Conservation (phyloP, 2,329 filamentous ascomycete species). For the Nemania serpens region DNA sequence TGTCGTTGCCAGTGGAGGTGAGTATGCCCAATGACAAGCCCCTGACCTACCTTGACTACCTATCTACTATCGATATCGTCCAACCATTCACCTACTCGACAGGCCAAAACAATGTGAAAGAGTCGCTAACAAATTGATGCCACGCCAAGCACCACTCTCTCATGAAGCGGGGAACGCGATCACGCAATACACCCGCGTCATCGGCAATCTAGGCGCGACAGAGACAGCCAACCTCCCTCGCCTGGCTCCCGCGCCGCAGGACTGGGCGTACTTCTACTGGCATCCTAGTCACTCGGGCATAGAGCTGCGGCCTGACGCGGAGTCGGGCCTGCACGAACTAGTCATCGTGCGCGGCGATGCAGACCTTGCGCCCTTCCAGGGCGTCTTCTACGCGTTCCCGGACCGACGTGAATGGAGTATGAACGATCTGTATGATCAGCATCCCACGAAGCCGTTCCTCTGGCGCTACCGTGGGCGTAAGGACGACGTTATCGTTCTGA, state of each 20-base stretch:
- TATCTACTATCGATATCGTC: not conserved
- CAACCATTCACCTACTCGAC: not conserved
- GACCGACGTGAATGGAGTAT: conserved; percentile 1
- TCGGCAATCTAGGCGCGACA: conserved; percentile 10
- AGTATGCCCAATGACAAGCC: not conserved
- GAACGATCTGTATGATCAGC: conserved; percentile 13
- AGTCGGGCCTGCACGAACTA: conserved; percentile 1
- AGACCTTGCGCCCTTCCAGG: conserved; percentile 4
- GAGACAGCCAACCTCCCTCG: conserved; percentile 13
- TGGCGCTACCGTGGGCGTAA: conserved; percentile 8
- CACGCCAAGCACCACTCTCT: not conserved
- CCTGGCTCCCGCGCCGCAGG: conserved; percentile 1
- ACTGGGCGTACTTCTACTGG: conserved; percentile 17
- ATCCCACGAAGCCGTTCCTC: conserved; percentile 4
- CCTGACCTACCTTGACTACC: not conserved
- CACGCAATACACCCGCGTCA: conserved; percentile 5
- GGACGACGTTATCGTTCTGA: conserved; percentile 7
- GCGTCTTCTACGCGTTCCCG: conserved; percentile 9
- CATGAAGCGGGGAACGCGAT: conserved; percentile 9
- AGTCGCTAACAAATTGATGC: not conserved
- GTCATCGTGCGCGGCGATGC: conserved; percentile 4
- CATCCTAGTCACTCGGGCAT: conserved; percentile 11
- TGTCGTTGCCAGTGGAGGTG: conserved; percentile 4
- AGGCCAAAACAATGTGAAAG: not conserved
- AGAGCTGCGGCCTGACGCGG: conserved; percentile 1